phyloP scores from a whole-genome alignment of 1,284 basidiomycete genomes.

The Ceratobasidium sp. region DNA sequence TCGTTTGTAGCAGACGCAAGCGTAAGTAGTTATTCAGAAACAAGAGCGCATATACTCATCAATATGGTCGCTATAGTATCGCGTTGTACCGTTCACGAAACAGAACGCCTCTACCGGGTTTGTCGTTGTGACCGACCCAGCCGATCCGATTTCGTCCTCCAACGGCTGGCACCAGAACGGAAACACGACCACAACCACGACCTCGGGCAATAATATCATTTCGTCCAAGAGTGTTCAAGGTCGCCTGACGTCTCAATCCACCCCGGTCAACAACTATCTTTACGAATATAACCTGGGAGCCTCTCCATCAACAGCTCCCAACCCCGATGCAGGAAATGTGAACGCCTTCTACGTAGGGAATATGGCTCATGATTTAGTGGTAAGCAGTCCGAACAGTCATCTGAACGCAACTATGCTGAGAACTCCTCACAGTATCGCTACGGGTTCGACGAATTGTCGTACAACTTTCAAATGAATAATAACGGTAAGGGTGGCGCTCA shows the following conservation, averaged over 20 bases:
- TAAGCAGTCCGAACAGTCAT: neutral
- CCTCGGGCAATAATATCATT: conserved; percentile 47
- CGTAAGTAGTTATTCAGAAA: neutral
- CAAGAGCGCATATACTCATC: conserved; percentile 5
- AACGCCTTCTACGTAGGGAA: conserved; percentile 48
- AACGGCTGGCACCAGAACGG: conserved; percentile 46
- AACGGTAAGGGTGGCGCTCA: conserved; percentile 45
- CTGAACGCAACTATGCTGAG: neutral
- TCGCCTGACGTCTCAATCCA: conserved; percentile 10
- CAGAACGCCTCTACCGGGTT: conserved; percentile 51
- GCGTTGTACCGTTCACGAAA: conserved; percentile 62
- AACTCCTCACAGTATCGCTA: conserved; percentile 44
- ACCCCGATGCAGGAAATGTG: conserved; percentile 43
- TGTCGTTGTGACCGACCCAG: conserved; percentile 41
- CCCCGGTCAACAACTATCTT: conserved; percentile 50
- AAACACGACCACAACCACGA: conserved; percentile 14
- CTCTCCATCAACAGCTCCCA: conserved; percentile 27
- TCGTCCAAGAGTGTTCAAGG: conserved; percentile 32
- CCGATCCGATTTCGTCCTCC: conserved; percentile 45
- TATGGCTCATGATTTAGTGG: conserved; percentile 34
- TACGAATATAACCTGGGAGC: conserved; percentile 30
- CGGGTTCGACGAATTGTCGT: conserved; percentile 48
- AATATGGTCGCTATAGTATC: conserved; percentile 54
- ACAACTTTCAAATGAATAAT: conserved; percentile 50
- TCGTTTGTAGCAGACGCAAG: conserved; percentile 46